Base-by-base conservation (phyloP, 2,329 filamentous ascomycete species). In the Diaporthe destruens region DNA sequence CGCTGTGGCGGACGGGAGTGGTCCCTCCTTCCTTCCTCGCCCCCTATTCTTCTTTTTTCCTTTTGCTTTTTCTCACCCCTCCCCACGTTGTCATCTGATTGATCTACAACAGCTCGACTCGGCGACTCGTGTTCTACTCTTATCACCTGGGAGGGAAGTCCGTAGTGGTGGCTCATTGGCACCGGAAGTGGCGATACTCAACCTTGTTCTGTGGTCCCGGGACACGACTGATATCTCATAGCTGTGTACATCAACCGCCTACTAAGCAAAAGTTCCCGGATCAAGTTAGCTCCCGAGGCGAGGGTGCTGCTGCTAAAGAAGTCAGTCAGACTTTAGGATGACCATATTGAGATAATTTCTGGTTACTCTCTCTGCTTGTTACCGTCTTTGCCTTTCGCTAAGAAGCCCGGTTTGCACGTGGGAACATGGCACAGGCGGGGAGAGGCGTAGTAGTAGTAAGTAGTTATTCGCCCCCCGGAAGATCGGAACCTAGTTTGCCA, bases 321-420 rank as follows among this genome's bases (percentile, higher is more conserved):
- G 55, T 34, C 34, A 12, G 55, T 70, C 32, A 69, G 68, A 61
- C 39, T 42, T 70, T 70, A 53, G 32, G 55, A 61, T 4, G 14
- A 23, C 34, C 68, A 25, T 4, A 51, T 18, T 20, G n/a, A 36
- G 47, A 53, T 8, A 66, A 29, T 29, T 2, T 5, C 29, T 29
- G 29, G 29, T 29, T 29, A 29, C 29, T 5, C 29, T 29, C 29
- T 29, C 29, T 29, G 2, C 29, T 29, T 29, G 5, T 29, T 29
- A 29, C 29, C 29, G 34, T 47, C 8, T 18, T 51, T 34, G 6
- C 36, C 61, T 18, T 53, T 53, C 44, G 32, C 12, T 2, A 36
- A 23, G 11, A 65, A 18, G 42, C 18, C 25, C 20, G 42, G 25
- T 12, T 49, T 34, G 59, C 59, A 16, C 20, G 39, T 34, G 25